phyloP scores from a whole-genome alignment of 2,329 filamentous ascomycete species.

The Calonectria hawksworthii region DNA sequence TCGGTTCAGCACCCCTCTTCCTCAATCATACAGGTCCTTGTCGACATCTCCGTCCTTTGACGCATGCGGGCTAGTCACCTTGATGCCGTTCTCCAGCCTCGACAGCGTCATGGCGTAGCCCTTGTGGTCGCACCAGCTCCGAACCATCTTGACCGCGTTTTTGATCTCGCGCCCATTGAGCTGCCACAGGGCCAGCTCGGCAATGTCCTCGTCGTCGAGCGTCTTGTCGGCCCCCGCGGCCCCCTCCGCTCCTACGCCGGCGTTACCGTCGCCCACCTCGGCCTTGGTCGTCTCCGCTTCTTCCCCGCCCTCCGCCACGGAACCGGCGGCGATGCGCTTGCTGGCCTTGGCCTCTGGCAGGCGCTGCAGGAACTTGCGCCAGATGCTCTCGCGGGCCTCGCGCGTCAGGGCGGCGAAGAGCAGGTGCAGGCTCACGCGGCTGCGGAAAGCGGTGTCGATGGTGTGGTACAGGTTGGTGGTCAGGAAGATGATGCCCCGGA shows the following conservation, averaged over 20 bases:
- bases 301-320: background rate
- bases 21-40: conserved; percentile 45
- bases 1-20: background rate
- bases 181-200: conserved; percentile 55
- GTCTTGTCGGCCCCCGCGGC: conserved; percentile 18
- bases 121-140: conserved; percentile 61
- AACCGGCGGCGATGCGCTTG: background rate
- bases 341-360: conserved; percentile 38
- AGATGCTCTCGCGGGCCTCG: conserved; percentile 56
- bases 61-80: conserved; percentile 59
- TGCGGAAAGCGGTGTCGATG: conserved; percentile 61
- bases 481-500: conserved; percentile 60
- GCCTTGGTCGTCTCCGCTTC: background rate
- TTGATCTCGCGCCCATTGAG: conserved; percentile 64
- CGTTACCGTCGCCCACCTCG: conserved; percentile 45
- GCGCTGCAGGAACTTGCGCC: conserved; percentile 61
- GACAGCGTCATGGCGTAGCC: conserved; percentile 57
- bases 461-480: conserved; percentile 59
- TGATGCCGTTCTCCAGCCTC: conserved; percentile 60
- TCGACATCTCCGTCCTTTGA: conserved; percentile 51
- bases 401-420: conserved; percentile 57
- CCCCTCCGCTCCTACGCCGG: background rate
- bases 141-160: conserved; percentile 61
- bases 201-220: conserved; percentile 53
- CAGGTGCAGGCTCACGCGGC: conserved; percentile 62